Base-by-base conservation (phyloP, 768 basidiomycete genomes). In the Hydnomerulius pinastri region DNA sequence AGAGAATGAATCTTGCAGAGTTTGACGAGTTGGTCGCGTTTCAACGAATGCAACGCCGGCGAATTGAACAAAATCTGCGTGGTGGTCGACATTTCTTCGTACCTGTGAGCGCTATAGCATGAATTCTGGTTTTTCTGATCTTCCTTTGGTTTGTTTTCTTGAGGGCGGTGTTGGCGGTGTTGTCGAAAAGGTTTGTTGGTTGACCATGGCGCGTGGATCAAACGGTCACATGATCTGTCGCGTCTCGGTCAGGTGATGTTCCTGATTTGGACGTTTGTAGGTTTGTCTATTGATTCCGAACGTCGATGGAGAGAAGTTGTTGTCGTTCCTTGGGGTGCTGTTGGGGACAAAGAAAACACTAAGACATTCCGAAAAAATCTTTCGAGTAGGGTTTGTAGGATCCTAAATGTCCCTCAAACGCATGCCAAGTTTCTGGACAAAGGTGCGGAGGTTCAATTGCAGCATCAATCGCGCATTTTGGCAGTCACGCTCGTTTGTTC, bases 51-150 rank as follows among this genome's bases (percentile, higher is more conserved):
- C 24, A 93, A 69, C 2, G 91, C 90, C 0, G 90, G 87, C 4
- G 90, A 90, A 68, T 92, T 90, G 71, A 87, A 90, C 10, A 92
- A 70, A 41, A 92, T 92, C 57, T 90, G 78, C 0, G 87, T 90
- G 2, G 86, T 88, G 8, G 81, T 82, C 17, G 83, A 81, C 85
- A 87, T 86, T 29, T n/a, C n/a, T 23, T 51, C 40, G 10, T 30
- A 29, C 33, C 51, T 25, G 32, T 47, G 15, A 41, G 46, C 20
- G 30, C 24, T 51, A 43, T 41, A 12, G 27, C 53, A 62, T 57
- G 39, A 23, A 46, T 17, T 27, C 21, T 28, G 37, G 27, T 21
- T 30, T 47, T 30, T 47, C 30, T 17, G 47, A 29, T 32, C 24
- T 25, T n/a, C n/a, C 28, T 25, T 21, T 27, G 29, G 18, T 8